Conservation (phyloP, 208 protist species). For the Leishmania gerbilli region DNA sequence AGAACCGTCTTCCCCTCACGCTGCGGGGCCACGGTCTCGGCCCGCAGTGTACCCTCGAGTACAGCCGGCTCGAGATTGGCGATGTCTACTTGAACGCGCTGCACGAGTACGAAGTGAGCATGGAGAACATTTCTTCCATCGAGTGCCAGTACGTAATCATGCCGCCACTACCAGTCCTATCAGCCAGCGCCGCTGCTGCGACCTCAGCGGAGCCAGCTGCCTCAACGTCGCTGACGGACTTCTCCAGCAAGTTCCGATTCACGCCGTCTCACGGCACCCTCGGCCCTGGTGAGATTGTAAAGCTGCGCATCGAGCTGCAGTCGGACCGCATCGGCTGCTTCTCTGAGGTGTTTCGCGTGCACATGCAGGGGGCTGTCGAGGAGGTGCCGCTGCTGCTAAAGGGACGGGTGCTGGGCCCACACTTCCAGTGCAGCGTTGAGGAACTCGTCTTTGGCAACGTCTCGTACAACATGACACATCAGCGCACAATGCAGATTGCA, state of each 20-base stretch:
- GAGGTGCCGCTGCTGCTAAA: conserved; percentile 83
- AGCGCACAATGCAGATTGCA: conserved; percentile 64
- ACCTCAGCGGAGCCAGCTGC: background rate
- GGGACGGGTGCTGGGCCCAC: conserved; percentile 92
- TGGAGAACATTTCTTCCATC: conserved; percentile 93
- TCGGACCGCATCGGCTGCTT: conserved; percentile 92
- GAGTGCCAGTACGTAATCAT: conserved; percentile 88
- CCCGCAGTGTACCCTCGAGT: conserved; percentile 91
- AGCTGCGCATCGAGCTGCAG: conserved; percentile 74
- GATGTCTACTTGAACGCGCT: conserved; percentile 95
- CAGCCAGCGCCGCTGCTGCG: background rate
- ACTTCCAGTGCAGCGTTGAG: conserved; percentile 92
- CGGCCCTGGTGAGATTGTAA: conserved; percentile 58
- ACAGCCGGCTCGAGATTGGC: conserved; percentile 88
- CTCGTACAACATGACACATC: conserved; percentile 91
- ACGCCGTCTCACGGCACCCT: conserved; percentile 74
- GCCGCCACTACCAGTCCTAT: conserved; percentile 21
- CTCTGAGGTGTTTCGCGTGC: conserved; percentile 86
- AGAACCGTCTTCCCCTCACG: conserved; percentile 74
- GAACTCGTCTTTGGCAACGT: conserved; percentile 94
- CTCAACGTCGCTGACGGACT: conserved; percentile 7
- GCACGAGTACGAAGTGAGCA: conserved; percentile 90
- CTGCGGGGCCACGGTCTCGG: conserved; percentile 86
- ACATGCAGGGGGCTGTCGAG: conserved; percentile 81
- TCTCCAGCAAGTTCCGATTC: conserved; percentile 78